Base-by-base conservation (phyloP, 345 rosid genomes). In the Brassica nigra region DNA sequence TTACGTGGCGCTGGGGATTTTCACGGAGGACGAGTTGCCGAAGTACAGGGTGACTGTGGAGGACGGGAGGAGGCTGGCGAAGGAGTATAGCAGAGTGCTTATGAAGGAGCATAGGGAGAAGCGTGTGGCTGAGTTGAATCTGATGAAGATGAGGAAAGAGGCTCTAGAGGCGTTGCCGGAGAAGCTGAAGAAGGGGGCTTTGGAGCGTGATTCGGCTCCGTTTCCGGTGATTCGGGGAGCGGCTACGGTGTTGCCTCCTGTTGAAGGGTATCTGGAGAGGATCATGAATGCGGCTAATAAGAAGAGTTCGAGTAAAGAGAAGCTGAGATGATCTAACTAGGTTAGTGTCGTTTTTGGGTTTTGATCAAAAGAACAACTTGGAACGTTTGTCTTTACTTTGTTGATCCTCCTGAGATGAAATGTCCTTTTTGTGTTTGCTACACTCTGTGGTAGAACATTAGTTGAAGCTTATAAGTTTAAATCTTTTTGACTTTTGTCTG, bases 391-490 rank as follows among this genome's bases (percentile, higher is more conserved):
- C 28, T 70, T 70, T 52, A 57, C 16, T 55, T 70, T 57, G 34
- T 71, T 58, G 52, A 58, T 71, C 66, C 20, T 6, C 10, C 12
- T 62, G 39, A 23, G 52, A 77, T 77, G 18, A 18, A 18, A 18
- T 18, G 18, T 18, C 18, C 18, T 18, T 18, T 18, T 18, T 30
- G 23, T 11, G 4, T 36, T 28, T 3, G 0, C 27, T 31, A 18
- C 54, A 10, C 30, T 37, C 4, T 62, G 3, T 30, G 8, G 14
- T 73, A 29, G 16, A 30, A 28, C 23, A 37, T 1, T 18, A 6
- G 3, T 65, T 52, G 28, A 75, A n/a, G 33, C 23, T 37, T 57
- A 10, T 34, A 54, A 36, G 29, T 9, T 34, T 33, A 2, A 7
- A 14, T 14, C 55, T 27, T 2, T 27, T 55, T 7, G 8, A 66